Conservation (phyloP, 2,329 filamentous ascomycete species). For the Penicillium sp. region DNA sequence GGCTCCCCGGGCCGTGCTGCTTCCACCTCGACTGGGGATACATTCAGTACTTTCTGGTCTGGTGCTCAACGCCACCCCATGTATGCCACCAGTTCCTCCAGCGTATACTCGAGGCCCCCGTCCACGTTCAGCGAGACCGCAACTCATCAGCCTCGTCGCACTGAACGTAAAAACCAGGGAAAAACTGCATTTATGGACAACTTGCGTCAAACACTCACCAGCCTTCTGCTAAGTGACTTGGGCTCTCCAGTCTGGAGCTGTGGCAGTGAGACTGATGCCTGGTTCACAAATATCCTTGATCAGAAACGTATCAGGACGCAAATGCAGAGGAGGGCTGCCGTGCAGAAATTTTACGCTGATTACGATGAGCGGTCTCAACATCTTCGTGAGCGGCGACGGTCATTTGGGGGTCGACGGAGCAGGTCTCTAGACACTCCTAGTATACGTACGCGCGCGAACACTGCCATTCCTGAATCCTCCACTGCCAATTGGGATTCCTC, state of each 20-base stretch:
- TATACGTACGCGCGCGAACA: conserved; percentile 1
- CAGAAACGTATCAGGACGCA: conserved; percentile 46
- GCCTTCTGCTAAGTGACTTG: conserved; percentile 83
- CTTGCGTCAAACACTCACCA: conserved; percentile 76
- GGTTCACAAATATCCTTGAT: conserved; percentile 65
- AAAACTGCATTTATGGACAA: conserved; percentile 78
- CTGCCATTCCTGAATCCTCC: background rate
- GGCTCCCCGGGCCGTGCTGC: conserved; percentile 67
- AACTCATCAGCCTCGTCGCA: conserved; percentile 32
- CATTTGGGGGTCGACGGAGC: conserved; percentile 31
- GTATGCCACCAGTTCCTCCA: conserved; percentile 64
- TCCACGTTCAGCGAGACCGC: conserved; percentile 43
- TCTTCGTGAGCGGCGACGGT: conserved; percentile 22
- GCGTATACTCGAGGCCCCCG: conserved; percentile 49
- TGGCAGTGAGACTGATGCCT: conserved; percentile 89
- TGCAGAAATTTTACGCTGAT: conserved; percentile 41
- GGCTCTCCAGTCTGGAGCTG: conserved; percentile 82
- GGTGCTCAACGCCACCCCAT: conserved; percentile 71
- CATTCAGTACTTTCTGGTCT: conserved; percentile 83
- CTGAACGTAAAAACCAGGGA: conserved; percentile 56
- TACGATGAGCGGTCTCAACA: conserved; percentile 34
- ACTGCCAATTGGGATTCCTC: conserved; percentile 24
- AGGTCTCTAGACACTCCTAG: conserved; percentile 33
- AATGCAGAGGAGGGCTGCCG: conserved; percentile 40
- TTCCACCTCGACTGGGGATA: conserved; percentile 71